Percentiles rank a stretch among this genome's conserved stretches.
Conservation (phyloP, 768 basidiomycete genomes). For the Kondoa malvinella region DNA sequence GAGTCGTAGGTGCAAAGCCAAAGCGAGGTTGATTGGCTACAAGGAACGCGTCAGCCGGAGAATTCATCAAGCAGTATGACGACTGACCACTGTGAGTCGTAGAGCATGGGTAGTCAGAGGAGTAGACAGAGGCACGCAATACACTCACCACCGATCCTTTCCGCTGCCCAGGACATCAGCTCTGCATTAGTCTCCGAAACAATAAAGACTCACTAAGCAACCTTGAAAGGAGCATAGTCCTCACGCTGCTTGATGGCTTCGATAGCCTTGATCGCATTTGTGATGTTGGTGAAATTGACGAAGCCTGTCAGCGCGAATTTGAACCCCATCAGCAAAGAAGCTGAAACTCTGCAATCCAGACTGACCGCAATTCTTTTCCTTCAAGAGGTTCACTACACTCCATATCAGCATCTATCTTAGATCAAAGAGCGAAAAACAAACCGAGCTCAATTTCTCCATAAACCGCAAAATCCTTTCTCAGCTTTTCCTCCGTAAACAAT, state of each 20-base stretch:
- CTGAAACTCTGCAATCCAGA: background rate
- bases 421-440: conserved; percentile 23
- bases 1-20: background rate
- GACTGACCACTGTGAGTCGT: background rate
- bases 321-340: background rate
- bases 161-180: background rate
- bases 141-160: conserved; percentile 1
- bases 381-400: conserved; percentile 1
- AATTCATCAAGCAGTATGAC: too few species aligned
- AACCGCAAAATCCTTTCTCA: conserved; percentile 84
- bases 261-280: conserved; percentile 95
- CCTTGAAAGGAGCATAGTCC: conserved; percentile 72
- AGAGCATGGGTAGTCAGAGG: background rate
- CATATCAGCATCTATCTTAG: conserved; percentile 35
- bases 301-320: conserved; percentile 27
- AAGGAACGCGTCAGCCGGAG: background rate
- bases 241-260: conserved; percentile 81
- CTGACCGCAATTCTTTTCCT: conserved; percentile 1
- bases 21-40: background rate
- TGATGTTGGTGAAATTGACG: conserved; percentile 86
- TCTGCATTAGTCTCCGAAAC: background rate
- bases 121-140: background rate
- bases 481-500: conserved; percentile 66
- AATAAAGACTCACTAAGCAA: conserved; percentile 43
- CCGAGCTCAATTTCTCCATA: conserved; percentile 95